Conservation (phyloP, 345 rosid genomes). For the Hibiscus syriacus region DNA sequence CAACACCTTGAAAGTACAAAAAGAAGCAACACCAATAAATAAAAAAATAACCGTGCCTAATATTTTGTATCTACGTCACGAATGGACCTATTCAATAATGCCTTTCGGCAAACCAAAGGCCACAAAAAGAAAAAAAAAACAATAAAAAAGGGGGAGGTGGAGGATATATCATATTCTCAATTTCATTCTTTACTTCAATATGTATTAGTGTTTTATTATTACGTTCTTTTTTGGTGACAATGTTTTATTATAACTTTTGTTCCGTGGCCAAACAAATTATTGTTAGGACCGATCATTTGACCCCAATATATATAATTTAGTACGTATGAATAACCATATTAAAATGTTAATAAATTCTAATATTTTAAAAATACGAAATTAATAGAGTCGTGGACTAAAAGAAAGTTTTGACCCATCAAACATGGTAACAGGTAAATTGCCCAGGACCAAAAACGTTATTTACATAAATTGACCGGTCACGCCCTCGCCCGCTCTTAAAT, state of each 20-base stretch:
- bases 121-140: not conserved
- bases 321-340: too few relatives aligned
- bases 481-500: not conserved
- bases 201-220: too few relatives aligned
- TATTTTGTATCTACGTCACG: not conserved
- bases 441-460: not conserved
- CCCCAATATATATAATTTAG: not conserved
- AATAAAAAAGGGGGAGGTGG: not conserved
- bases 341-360: too few relatives aligned
- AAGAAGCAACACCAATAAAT: too few relatives aligned
- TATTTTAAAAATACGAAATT: too few relatives aligned
- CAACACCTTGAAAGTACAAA: too few relatives aligned
- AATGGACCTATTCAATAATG: not conserved
- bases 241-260: not conserved
- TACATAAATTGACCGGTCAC: not conserved
- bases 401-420: constrained; percentile 9
- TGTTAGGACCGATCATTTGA: not conserved
- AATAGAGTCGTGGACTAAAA: too few relatives aligned
- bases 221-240: too few relatives aligned
- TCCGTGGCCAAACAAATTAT: constrained; percentile 8
- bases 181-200: not conserved
- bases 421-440: constrained; percentile 4
- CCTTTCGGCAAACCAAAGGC: not conserved
- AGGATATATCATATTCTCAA: not conserved
- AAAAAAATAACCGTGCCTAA: not conserved